phyloP scores from a whole-genome alignment of 805 yeast genomes.

The Ogataea angusta region DNA sequence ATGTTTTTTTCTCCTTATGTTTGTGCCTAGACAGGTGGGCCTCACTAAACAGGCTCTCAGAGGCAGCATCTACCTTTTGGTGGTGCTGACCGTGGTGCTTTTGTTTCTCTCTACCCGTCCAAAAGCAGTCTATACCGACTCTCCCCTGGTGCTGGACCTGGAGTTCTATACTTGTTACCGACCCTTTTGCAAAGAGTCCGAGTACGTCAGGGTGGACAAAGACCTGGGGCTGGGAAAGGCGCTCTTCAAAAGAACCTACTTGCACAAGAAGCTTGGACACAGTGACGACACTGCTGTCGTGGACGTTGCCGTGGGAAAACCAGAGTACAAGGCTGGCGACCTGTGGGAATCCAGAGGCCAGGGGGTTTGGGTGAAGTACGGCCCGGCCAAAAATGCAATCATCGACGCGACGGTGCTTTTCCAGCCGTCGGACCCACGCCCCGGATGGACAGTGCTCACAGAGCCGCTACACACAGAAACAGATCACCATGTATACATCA shows the following conservation, averaged over 20 bases:
- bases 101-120: conserved; percentile 1
- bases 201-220: conserved; percentile 17
- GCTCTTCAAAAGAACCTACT: conserved; percentile 11
- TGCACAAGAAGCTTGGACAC: conserved; percentile 16
- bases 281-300: conserved; percentile 15
- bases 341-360: conserved; percentile 1
- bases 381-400: conserved; percentile 40
- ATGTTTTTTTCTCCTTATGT: conserved; percentile 1
- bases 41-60: conserved; percentile 16
- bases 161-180: conserved; percentile 14
- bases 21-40: conserved; percentile 8
- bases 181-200: conserved; percentile 7
- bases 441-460: conserved; percentile 50
- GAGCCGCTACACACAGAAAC: conserved; percentile 7
- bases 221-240: conserved; percentile 18
- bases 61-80: neutral
- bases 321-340: conserved; percentile 1
- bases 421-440: conserved; percentile 79
- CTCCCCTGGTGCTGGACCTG: conserved; percentile 11
- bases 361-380: conserved; percentile 57
- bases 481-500: conserved; percentile 29
- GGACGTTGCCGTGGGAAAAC: conserved; percentile 11
- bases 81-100: neutral
- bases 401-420: conserved; percentile 65
- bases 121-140: neutral